Evolutionary conservation across 2,329 filamentous ascomycete species (phyloP).

Genomic region (Aspergillus flavus): DNA sequence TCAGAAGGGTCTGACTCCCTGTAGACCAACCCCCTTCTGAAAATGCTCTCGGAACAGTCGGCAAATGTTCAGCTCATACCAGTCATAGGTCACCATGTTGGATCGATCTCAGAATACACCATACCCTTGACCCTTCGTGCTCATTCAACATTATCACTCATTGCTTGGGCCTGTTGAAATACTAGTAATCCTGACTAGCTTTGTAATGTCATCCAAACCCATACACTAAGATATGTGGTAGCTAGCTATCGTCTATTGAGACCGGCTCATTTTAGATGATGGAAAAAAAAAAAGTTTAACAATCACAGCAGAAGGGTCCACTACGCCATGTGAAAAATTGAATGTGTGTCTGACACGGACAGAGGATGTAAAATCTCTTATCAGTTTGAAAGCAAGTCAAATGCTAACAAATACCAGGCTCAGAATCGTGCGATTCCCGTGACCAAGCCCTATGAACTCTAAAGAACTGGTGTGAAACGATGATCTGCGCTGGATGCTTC

Average conservation of each 20-base stretch:
- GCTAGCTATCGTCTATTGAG: background rate
- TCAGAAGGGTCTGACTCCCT: background rate
- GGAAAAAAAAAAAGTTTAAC: too few relatives aligned
- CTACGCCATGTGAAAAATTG: background rate
- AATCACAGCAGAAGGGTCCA: too few relatives aligned
- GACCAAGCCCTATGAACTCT: background rate
- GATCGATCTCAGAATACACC: background rate
- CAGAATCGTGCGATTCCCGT: background rate
- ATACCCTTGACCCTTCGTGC: background rate
- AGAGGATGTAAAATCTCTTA: background rate
- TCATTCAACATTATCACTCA: background rate
- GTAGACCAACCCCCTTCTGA: background rate
- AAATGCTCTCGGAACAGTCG: background rate
- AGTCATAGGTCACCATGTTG: background rate
- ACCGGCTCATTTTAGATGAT: too few relatives aligned
- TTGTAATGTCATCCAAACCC: background rate
- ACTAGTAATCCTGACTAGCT: background rate
- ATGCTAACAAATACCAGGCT: background rate
- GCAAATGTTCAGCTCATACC: background rate
- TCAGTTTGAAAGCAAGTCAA: background rate
- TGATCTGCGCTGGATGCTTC: background rate
- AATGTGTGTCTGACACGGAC: background rate
- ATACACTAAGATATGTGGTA: background rate
- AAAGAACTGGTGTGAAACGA: background rate
- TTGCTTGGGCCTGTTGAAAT: background rate